These are phyloP conservation scores for Croton setiger DNA, from an alignment of 441 rosid genomes.

Conservation along the genomic window DNA sequence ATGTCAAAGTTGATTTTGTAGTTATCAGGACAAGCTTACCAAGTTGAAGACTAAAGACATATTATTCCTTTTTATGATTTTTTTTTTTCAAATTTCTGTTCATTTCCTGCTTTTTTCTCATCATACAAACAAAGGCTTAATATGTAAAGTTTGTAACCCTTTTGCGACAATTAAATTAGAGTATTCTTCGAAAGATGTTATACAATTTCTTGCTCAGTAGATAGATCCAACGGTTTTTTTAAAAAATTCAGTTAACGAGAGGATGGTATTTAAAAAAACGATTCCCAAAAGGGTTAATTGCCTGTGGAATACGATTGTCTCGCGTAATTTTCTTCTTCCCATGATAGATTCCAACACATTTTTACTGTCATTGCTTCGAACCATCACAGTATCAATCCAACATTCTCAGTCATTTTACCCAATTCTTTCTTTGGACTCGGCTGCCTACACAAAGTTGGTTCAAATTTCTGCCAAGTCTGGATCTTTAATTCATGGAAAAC, in stretches of 20 bases:
- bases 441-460: slow-evolving; percentile 33
- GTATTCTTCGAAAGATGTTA: too few relatives aligned
- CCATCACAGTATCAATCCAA: not conserved
- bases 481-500: slow-evolving; percentile 33
- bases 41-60: too few relatives aligned
- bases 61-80: too few relatives aligned
- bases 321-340: not conserved
- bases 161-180: too few relatives aligned
- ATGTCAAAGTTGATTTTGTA: too few relatives aligned
- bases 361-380: not conserved
- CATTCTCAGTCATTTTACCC: slow-evolving; percentile 16
- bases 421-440: slow-evolving; percentile 26
- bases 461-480: slow-evolving; percentile 37
- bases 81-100: too few relatives aligned
- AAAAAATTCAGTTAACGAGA: not conserved
- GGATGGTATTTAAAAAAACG: not conserved
- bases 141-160: too few relatives aligned
- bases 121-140: too few relatives aligned
- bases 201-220: too few relatives aligned
- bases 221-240: not conserved
- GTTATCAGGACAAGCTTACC: too few relatives aligned
- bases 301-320: not conserved
- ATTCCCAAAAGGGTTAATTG: not conserved
- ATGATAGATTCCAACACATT: not conserved
- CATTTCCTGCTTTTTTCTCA: too few relatives aligned